phyloP scores from a whole-genome alignment of 257 asterid genomes.

The Solanum chiquidenum region DNA sequence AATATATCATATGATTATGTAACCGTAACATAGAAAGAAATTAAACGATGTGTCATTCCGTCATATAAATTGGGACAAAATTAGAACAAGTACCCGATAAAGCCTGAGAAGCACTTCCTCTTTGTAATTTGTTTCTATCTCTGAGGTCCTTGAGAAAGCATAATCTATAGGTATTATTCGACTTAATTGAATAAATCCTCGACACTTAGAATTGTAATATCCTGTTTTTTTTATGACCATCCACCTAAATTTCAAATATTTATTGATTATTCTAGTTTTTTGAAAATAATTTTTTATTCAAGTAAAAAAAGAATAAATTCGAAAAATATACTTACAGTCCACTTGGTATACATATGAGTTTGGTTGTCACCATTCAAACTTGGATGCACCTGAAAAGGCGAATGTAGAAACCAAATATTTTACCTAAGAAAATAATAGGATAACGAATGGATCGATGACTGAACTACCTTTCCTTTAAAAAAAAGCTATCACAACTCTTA shows the following conservation, averaged over 20 bases:
- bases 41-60: neutral
- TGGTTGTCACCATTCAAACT: neutral
- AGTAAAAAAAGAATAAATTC: too few relatives aligned
- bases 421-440: too few relatives aligned
- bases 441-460: too few relatives aligned
- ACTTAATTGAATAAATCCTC: neutral
- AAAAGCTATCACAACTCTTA: too few relatives aligned
- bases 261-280: too few relatives aligned
- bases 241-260: neutral
- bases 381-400: neutral
- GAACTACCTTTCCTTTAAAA: too few relatives aligned
- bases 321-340: neutral
- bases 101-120: neutral
- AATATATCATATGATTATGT: neutral
- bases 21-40: neutral
- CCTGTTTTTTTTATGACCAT: neutral
- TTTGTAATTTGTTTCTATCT: neutral
- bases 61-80: neutral
- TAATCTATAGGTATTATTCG: neutral
- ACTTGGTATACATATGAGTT: neutral
- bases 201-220: neutral
- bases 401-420: neutral
- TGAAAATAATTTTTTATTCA: too few relatives aligned
- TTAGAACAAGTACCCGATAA: neutral
- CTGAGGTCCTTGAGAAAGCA: neutral